These are phyloP conservation scores for Rhododendron griersonianum DNA, from an alignment of 148 eudicot species.

Conservation along the genomic window DNA sequence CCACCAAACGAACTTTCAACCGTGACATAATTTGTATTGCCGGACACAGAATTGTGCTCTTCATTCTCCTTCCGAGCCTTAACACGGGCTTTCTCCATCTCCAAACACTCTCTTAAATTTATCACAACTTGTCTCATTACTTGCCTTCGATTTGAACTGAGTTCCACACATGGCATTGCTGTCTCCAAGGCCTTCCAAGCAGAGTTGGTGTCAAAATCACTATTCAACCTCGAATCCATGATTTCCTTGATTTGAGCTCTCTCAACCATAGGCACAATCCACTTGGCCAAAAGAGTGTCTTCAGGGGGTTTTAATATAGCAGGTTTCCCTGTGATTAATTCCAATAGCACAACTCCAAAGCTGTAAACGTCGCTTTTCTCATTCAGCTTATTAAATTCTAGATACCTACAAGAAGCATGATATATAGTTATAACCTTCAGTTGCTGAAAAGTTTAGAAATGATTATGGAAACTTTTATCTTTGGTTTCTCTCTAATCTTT, in stretches of 20 bases:
- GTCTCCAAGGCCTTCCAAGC: not conserved
- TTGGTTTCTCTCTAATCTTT: too few species aligned
- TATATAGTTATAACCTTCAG: too few species aligned
- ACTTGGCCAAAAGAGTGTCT: not conserved
- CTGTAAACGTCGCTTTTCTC: constrained; percentile 8
- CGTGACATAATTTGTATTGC: too few species aligned
- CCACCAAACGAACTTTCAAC: not conserved
- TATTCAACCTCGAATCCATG: not conserved
- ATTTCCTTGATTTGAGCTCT: not conserved
- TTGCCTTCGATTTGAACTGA: not conserved
- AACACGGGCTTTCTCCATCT: not conserved
- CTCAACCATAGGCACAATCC: not conserved
- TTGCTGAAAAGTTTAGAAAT: too few species aligned
- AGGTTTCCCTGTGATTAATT: constrained; percentile 3
- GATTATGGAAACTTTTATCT: too few species aligned
- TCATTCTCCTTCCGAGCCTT: not conserved
- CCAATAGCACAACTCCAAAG: constrained; percentile 12
- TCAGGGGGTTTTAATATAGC: not conserved
- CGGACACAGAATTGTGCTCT: not conserved
- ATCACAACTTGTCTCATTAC: not conserved
- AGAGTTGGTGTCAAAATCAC: not conserved
- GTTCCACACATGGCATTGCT: constrained; percentile 3
- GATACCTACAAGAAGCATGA: not conserved
- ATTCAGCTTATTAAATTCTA: not conserved
- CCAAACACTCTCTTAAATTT: not conserved